Evolutionary conservation across 1,139 yeast species (phyloP).

Genomic region (Blastobotrys elegans): DNA sequence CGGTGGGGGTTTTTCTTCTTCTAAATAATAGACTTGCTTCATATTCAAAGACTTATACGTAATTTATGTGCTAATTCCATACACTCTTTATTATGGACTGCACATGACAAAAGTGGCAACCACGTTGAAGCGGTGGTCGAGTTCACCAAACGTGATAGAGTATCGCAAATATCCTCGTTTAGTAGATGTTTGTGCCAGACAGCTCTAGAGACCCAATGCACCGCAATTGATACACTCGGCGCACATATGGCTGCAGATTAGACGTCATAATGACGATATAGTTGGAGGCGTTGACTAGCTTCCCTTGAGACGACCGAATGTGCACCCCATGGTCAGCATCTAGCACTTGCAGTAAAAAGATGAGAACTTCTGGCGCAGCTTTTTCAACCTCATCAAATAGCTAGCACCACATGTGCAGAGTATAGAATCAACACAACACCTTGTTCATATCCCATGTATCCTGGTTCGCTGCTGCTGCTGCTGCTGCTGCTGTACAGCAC

Average conservation of each 20-base stretch:
- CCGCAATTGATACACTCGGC: slow-evolving; percentile 80
- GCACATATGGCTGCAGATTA: slow-evolving; percentile 90
- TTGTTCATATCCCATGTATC: slow-evolving; percentile 96
- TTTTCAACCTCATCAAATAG: slow-evolving; percentile 96
- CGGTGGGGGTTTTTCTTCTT: too few species aligned
- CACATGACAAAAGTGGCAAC: too few species aligned
- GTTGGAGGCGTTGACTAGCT: slow-evolving; percentile 87
- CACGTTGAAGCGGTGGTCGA: too few species aligned
- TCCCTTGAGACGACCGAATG: slow-evolving; percentile 92
- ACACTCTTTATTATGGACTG: too few species aligned
- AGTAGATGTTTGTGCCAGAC: too few species aligned
- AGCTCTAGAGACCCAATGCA: too few species aligned
- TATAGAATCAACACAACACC: slow-evolving; percentile 89
- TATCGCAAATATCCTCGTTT: too few species aligned
- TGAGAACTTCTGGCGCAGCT: slow-evolving; percentile 98
- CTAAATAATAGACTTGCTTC: too few species aligned
- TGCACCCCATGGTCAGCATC: slow-evolving; percentile 99
- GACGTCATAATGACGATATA: slow-evolving; percentile 94
- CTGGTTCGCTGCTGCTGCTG: slow-evolving; percentile 99
- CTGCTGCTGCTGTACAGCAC: too few species aligned
- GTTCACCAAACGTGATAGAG: too few species aligned
- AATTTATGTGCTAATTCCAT: too few species aligned
- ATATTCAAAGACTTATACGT: too few species aligned
- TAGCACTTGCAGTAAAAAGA: slow-evolving; percentile 80
- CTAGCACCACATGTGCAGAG: slow-evolving; percentile 91